Base-by-base conservation (phyloP, 768 basidiomycete species). In the Neoboletus brunneissimus region DNA sequence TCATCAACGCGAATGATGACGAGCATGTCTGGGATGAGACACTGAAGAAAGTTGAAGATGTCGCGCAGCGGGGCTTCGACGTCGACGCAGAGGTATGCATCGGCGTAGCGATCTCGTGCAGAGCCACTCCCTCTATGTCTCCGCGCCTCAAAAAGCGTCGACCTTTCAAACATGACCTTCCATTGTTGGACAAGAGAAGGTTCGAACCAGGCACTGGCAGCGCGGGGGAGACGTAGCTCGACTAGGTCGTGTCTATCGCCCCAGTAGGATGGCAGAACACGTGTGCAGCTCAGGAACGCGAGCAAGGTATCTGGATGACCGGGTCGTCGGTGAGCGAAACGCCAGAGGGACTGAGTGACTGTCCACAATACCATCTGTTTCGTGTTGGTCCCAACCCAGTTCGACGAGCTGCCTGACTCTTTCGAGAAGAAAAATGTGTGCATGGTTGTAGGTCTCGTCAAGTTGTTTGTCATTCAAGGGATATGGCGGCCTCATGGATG, bases 31-130 rank as follows among this genome's bases (percentile, higher is more conserved):
- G 48, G 47, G 8, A 56, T 32, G 15, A 57, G 54, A 18, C 54
- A 58, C 13, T 45, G 47, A 37, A 48, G 15, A 32, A 57, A 49
- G 29, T 56, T 56, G 54, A 57, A 58, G 22, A 57, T 49, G 4
- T 58, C 48, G 9, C 47, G 54, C 10, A 50, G 34, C 1, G 48
- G 48, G 9, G 37, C 32, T 49, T 56, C 57, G 3, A 56, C 54
- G 23, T 58, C 41, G 23, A 56, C 54, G 41, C 37, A 57, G 56
- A 56, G 46, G 27, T 48, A 57, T 37, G 34, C 48, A 25, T 54
- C 53, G 16, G 34, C 40, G 10, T 57, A 57, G 57, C 31, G 35
- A 41, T 57, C 55, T 1, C 9, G 16, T 18, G n/a, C 3, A 7
- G 48, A 50, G 12, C 8, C 20, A 2, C 4, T 10, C 35, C 41